These are phyloP conservation scores for Rubia peregrina DNA, from an alignment of 305 asterid genomes.

Conservation along the genomic window DNA sequence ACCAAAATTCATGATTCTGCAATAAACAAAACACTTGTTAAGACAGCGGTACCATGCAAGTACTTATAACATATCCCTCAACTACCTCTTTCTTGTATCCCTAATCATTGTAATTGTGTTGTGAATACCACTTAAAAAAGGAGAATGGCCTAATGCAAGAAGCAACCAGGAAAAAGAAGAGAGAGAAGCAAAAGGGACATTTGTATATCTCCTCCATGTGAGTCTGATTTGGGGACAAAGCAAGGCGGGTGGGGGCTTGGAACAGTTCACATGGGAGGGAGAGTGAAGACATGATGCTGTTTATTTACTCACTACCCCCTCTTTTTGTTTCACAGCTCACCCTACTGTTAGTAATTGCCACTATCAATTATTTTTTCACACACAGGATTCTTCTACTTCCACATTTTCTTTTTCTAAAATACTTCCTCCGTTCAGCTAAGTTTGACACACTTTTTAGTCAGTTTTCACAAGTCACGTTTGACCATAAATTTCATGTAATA, in stretches of 20 bases:
- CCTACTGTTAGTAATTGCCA: not conserved
- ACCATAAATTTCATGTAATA: no score
- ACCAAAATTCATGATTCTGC: not conserved
- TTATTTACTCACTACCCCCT: constrained; percentile 8
- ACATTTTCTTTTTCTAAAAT: no score
- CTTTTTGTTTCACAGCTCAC: constrained; percentile 39
- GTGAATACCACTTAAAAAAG: constrained; percentile 16
- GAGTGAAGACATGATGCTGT: constrained; percentile 30
- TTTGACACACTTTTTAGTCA: no score
- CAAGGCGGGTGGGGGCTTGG: constrained; percentile 37
- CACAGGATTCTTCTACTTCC: not conserved
- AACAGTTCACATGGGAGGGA: constrained; percentile 64
- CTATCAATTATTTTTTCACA: constrained; percentile 20
- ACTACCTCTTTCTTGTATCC: constrained; percentile 17
- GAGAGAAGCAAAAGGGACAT: constrained; percentile 21
- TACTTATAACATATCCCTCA: constrained; percentile 27
- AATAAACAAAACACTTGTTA: constrained; percentile 12
- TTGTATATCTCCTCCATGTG: constrained; percentile 39
- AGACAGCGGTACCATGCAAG: constrained; percentile 15
- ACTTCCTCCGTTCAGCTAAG: no score
- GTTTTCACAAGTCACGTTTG: no score
- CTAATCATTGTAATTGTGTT: constrained; percentile 53
- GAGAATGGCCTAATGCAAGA: constrained; percentile 24
- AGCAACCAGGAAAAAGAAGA: constrained; percentile 18
- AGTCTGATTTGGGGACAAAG: constrained; percentile 47